These are phyloP conservation scores for Solanum rostratum DNA, from an alignment of 257 asterid species.

Conservation along the genomic window DNA sequence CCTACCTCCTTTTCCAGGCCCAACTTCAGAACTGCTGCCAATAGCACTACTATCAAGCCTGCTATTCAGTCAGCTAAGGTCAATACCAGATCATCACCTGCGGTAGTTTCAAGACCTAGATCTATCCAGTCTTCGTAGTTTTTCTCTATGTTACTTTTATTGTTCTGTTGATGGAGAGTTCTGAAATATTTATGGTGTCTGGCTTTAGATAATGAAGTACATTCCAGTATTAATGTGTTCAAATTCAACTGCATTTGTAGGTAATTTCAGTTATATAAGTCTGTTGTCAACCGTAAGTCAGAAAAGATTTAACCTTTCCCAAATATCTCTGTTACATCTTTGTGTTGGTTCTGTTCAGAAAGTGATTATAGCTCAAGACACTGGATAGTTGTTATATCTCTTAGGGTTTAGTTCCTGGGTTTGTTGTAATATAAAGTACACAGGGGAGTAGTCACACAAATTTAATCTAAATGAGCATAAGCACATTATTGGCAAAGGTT, in stretches of 20 bases:
- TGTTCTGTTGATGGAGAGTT: neutral
- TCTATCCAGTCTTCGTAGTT: neutral
- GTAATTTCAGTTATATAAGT: neutral
- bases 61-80: conserved; percentile 37
- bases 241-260: neutral
- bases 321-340: neutral
- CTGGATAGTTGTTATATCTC: neutral
- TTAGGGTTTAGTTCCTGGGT: neutral
- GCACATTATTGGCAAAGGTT: neutral
- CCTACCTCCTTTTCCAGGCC: conserved; percentile 62
- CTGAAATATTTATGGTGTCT: neutral
- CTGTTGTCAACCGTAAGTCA: neutral
- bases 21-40: conserved; percentile 12
- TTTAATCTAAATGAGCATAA: neutral
- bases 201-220: neutral
- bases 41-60: conserved; percentile 14
- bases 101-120: conserved; percentile 29
- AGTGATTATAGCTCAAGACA: neutral
- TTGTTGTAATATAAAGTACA: neutral
- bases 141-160: neutral
- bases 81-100: conserved; percentile 69
- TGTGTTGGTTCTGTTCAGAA: neutral
- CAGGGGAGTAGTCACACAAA: neutral
- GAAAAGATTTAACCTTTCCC: neutral
- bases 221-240: neutral